Conservation (phyloP, 1,284 basidiomycete species). For the Wolfiporia cocos region DNA sequence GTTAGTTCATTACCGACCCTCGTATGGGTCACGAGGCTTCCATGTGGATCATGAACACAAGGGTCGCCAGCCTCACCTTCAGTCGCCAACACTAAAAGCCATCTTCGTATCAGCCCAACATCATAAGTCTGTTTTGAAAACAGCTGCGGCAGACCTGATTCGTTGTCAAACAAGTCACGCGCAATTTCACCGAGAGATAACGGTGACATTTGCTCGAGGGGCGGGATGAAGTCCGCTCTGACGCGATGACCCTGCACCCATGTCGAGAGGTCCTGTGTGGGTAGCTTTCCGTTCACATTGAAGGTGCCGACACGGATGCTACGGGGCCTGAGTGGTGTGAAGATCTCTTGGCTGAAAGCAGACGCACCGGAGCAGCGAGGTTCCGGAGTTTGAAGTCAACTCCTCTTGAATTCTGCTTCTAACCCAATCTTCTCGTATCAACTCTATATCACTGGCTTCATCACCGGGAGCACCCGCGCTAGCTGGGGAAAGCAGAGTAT, state of each 20-base stretch:
- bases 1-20: too few species aligned
- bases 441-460: constrained; percentile 48
- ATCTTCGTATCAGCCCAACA: too few species aligned
- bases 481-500: constrained; percentile 48
- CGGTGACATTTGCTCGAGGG: constrained; percentile 33
- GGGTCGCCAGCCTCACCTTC: too few species aligned
- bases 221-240: constrained; percentile 25
- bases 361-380: too few species aligned
- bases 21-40: too few species aligned
- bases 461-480: constrained; percentile 57
- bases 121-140: too few species aligned
- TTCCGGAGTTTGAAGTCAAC: constrained; percentile 5
- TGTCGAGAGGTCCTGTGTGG: constrained; percentile 57
- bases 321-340: too few species aligned
- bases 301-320: constrained; percentile 70
- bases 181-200: constrained; percentile 20
- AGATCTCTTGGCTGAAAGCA: too few species aligned
- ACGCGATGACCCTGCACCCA: constrained; percentile 44
- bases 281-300: constrained; percentile 72
- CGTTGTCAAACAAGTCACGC: constrained; percentile 8
- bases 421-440: constrained; percentile 63
- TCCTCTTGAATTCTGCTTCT: constrained; percentile 13
- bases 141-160: too few species aligned
- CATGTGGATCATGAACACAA: too few species aligned
- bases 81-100: too few species aligned